A percentile compares a stretch with the other conserved stretches of the same genome.
Conservation (phyloP, 495 filamentous ascomycete species). For the Amniculicola lignicola region DNA sequence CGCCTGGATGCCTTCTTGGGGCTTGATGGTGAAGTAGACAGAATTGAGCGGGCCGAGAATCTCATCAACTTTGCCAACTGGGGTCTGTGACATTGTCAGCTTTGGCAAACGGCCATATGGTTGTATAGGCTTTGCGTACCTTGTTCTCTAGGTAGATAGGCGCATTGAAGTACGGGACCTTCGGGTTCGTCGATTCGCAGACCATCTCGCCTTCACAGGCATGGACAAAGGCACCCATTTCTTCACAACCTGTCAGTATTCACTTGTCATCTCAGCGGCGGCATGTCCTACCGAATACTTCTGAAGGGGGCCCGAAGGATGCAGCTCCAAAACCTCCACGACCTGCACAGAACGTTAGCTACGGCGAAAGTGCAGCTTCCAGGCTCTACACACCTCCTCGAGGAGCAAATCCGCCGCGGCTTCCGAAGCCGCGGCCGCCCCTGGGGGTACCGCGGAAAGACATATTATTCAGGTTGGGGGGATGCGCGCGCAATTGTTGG, state of each 20-base stretch:
- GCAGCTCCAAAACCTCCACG: conserved; percentile 20
- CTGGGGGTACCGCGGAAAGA: conserved; percentile 41
- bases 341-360: conserved; percentile 47
- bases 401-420: conserved; percentile 37
- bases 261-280: neutral
- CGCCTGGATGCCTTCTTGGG: conserved; percentile 90
- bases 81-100: conserved; percentile 57
- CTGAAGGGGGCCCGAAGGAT: conserved; percentile 65
- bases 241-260: conserved; percentile 41
- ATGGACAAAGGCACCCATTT: conserved; percentile 92
- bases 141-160: conserved; percentile 99
- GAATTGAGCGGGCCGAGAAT: conserved; percentile 93
- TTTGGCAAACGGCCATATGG: neutral
- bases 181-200: conserved; percentile 87
- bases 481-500: conserved; percentile 9
- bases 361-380: neutral
- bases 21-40: conserved; percentile 97
- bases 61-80: conserved; percentile 91
- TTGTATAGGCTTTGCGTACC: conserved; percentile 43
- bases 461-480: conserved; percentile 26
- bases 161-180: conserved; percentile 98
- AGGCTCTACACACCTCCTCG: conserved; percentile 35
- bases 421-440: conserved; percentile 37
- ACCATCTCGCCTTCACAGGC: conserved; percentile 95
- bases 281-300: conserved; percentile 57